Evolutionary conservation across 1,139 yeast species (phyloP).

Genomic region (Magnusiomyces ingens): DNA sequence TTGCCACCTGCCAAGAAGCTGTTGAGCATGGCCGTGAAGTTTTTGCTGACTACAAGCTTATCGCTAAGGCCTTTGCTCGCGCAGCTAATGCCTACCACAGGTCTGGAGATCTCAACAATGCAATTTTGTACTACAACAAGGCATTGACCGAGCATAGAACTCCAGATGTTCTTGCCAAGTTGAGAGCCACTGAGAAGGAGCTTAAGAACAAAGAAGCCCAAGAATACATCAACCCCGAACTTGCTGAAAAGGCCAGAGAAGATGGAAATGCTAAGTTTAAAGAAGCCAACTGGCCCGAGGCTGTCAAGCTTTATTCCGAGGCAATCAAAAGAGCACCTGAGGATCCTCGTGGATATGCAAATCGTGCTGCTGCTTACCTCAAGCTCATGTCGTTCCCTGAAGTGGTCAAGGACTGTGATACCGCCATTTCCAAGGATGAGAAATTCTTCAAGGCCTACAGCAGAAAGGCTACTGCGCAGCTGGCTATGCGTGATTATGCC

Average conservation of each 20-base stretch:
- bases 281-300: constrained; percentile 93
- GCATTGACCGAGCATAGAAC: constrained; percentile 96
- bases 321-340: constrained; percentile 94
- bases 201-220: constrained; percentile 70
- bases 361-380: constrained; percentile 95
- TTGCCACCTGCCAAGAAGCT: constrained; percentile 73
- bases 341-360: constrained; percentile 95
- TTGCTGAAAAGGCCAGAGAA: constrained; percentile 93
- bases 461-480: constrained; percentile 91
- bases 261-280: constrained; percentile 86
- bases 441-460: constrained; percentile 88
- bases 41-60: constrained; percentile 85
- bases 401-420: constrained; percentile 86
- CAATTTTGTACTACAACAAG: constrained; percentile 76
- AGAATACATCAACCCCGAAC: constrained; percentile 77
- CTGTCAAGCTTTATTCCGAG: constrained; percentile 90
- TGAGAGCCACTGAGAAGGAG: constrained; percentile 82
- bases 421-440: constrained; percentile 85
- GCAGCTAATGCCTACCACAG: constrained; percentile 79
- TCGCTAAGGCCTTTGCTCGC: constrained; percentile 92
- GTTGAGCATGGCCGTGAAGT: constrained; percentile 82
- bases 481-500: constrained; percentile 83
- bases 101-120: constrained; percentile 61
- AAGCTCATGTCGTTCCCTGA: constrained; percentile 97
- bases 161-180: constrained; percentile 83